These are phyloP conservation scores for Inga oerstediana DNA, from an alignment of 306 rosid genomes.

Conservation along the genomic window DNA sequence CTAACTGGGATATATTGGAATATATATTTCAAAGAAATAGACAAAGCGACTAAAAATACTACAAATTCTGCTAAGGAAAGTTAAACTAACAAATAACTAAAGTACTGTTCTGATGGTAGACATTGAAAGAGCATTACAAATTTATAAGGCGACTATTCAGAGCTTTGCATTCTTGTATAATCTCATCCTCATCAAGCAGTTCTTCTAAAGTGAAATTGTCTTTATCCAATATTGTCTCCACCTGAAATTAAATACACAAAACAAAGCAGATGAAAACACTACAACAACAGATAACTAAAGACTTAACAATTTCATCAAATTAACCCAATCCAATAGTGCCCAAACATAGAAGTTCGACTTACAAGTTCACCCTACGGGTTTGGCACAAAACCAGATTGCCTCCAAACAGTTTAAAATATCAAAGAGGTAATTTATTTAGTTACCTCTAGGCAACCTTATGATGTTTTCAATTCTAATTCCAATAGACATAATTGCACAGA, in stretches of 20 bases:
- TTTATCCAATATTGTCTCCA: constrained; percentile 96
- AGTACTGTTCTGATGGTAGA: background rate
- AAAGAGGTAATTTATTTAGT: background rate
- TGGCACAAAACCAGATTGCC: background rate
- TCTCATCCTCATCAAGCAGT: constrained; percentile 96
- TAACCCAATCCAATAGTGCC: background rate
- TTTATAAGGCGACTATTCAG: constrained; percentile 93
- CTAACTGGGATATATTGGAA: constrained; percentile 17
- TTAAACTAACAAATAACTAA: constrained; percentile 19
- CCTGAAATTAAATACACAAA: constrained; percentile 56
- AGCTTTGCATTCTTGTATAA: constrained; percentile 98
- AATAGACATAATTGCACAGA: background rate
- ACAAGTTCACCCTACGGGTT: background rate
- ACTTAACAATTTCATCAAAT: constrained; percentile 7
- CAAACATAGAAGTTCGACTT: background rate
- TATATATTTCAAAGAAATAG: background rate
- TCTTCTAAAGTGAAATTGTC: constrained; percentile 90
- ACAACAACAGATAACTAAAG: background rate
- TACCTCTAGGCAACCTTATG: background rate
- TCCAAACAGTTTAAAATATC: background rate
- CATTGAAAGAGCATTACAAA: constrained; percentile 69
- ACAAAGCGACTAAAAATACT: constrained; percentile 20
- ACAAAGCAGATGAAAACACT: constrained; percentile 8
- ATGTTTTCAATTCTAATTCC: background rate
- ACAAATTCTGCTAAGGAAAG: background rate